A percentile compares a stretch with the other conserved stretches of the same genome.
phyloP scores from a whole-genome alignment of 2,329 filamentous ascomycete species.

The Truncatella angustata region DNA sequence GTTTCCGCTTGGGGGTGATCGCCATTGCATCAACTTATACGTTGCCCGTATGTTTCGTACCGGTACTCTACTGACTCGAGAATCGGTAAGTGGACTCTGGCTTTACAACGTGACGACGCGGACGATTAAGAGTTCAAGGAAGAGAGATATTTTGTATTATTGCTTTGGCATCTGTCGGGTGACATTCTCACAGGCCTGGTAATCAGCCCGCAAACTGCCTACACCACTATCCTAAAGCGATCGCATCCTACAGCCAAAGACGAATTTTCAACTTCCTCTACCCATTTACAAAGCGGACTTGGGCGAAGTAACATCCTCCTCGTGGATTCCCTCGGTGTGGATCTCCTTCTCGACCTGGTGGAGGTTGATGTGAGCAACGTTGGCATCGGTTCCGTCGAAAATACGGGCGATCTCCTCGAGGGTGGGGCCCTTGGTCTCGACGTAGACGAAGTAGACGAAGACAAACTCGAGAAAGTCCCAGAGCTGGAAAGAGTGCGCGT shows the following conservation, averaged over 20 bases:
- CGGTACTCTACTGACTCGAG: too few relatives aligned
- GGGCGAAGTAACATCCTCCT: constrained; percentile 29
- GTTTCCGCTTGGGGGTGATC: too few relatives aligned
- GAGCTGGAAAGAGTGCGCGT: constrained; percentile 27
- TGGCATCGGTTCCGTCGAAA: constrained; percentile 61
- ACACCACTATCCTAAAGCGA: background rate
- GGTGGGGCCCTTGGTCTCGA: constrained; percentile 69
- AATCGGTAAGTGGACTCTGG: too few relatives aligned
- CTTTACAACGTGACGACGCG: too few relatives aligned
- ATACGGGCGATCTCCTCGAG: constrained; percentile 70
- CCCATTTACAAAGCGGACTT: constrained; percentile 12
- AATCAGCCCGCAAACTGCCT: too few relatives aligned
- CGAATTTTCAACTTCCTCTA: too few relatives aligned
- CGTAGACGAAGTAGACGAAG: constrained; percentile 65
- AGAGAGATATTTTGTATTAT: too few relatives aligned
- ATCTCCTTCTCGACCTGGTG: constrained; percentile 56
- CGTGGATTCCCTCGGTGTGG: constrained; percentile 30
- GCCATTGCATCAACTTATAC: too few relatives aligned
- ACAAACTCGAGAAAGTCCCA: constrained; percentile 60
- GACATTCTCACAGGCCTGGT: too few relatives aligned
- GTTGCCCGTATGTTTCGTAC: too few relatives aligned
- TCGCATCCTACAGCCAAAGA: background rate
- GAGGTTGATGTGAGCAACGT: constrained; percentile 54
- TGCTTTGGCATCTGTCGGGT: too few relatives aligned
- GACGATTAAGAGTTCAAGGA: too few relatives aligned